A percentile compares a stretch with the other conserved stretches of the same genome.
phyloP scores from a whole-genome alignment of 2,329 filamentous ascomycete species.

The Cladobotryum protrusum region DNA sequence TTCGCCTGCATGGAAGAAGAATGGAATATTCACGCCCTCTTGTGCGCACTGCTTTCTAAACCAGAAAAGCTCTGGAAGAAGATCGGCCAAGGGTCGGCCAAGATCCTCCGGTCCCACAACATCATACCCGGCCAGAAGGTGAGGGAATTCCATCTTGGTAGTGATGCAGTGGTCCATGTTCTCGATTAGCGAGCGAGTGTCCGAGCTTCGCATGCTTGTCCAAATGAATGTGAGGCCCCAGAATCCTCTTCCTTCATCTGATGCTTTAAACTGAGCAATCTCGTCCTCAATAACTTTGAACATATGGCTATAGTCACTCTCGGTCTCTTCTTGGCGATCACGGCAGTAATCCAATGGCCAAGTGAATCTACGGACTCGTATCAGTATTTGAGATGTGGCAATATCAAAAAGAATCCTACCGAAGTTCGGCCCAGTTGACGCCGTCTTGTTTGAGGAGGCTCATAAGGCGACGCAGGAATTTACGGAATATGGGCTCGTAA shows the following conservation, averaged over 20 bases:
- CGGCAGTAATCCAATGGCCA: conserved; percentile 67
- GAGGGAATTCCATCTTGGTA: conserved; percentile 71
- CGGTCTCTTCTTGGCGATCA: conserved; percentile 57
- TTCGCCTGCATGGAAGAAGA: conserved; percentile 95
- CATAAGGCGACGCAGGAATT: conserved; percentile 67
- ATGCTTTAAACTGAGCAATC: conserved; percentile 65
- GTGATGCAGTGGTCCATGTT: conserved; percentile 84
- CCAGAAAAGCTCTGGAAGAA: conserved; percentile 85
- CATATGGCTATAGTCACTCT: conserved; percentile 62
- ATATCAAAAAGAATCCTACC: conserved; percentile 27
- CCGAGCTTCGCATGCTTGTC: conserved; percentile 63
- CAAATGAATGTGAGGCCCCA: conserved; percentile 84
- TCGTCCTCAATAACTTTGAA: conserved; percentile 73
- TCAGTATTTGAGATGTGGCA: conserved; percentile 5
- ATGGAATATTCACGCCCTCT: conserved; percentile 75
- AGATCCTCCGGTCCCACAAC: conserved; percentile 81
- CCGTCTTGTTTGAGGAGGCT: conserved; percentile 70
- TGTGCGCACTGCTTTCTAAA: conserved; percentile 80
- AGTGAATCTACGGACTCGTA: conserved; percentile 45
- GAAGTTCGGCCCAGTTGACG: conserved; percentile 76
- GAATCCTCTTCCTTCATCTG: conserved; percentile 65
- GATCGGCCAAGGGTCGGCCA: conserved; percentile 67
- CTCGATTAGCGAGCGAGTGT: conserved; percentile 62
- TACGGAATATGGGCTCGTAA: conserved; percentile 85
- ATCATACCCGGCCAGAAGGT: conserved; percentile 81